Conservation (phyloP, 2,329 filamentous ascomycete species). For the Esteya vermicola region DNA sequence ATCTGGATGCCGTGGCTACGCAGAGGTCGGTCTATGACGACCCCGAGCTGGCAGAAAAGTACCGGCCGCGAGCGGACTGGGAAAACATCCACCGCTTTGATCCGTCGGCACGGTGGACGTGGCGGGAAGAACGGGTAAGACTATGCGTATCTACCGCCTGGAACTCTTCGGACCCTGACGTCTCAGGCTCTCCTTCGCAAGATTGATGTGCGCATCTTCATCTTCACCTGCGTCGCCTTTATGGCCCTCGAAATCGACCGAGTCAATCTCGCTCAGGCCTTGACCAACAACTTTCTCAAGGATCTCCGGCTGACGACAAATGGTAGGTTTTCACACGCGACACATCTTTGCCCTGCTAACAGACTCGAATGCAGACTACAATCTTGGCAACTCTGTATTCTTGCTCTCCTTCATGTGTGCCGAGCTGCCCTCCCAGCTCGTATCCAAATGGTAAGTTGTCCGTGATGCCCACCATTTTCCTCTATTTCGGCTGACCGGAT, state of each 20-base stretch:
- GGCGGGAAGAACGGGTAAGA: conserved; percentile 21
- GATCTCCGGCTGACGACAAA: conserved; percentile 29
- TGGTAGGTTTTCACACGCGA: conserved; percentile 15
- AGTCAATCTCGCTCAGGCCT: conserved; percentile 29
- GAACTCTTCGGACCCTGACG: too few species aligned
- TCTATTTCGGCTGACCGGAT: too few species aligned
- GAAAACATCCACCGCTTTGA: conserved; percentile 33
- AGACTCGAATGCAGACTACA: conserved; percentile 27
- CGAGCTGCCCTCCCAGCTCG: too few species aligned
- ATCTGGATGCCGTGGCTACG: conserved; percentile 22
- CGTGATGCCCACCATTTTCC: too few species aligned
- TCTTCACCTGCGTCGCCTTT: conserved; percentile 33
- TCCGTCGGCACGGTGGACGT: conserved; percentile 26
- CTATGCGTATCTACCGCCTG: too few species aligned
- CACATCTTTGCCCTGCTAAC: neutral
- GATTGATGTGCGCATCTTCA: conserved; percentile 27
- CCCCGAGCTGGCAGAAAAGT: conserved; percentile 19
- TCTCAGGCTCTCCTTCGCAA: conserved; percentile 32
- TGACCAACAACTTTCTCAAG: conserved; percentile 31
- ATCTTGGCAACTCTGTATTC: conserved; percentile 34
- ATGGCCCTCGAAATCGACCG: conserved; percentile 35
- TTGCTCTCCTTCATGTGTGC: conserved; percentile 34
- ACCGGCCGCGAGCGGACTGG: conserved; percentile 18
- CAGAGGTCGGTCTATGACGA: conserved; percentile 24
- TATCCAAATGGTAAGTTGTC: conserved; percentile 45